phyloP scores from a whole-genome alignment of 257 asterid species.

The Solanum chilense region DNA sequence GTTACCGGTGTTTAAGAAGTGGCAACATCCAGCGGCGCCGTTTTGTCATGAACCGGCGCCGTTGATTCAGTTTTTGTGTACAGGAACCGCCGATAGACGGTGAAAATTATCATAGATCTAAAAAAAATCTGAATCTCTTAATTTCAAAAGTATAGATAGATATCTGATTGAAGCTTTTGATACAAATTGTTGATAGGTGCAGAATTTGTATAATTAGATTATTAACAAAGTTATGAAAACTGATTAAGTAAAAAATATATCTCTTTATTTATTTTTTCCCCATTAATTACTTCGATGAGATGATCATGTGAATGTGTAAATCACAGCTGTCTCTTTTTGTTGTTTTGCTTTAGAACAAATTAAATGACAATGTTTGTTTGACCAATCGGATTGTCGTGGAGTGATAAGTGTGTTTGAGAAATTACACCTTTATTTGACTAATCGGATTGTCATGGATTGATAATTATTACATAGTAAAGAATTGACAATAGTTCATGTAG shows the following conservation, averaged over 20 bases:
- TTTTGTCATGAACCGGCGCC: slow-evolving; percentile 40
- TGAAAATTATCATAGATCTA: background rate
- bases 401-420: background rate
- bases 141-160: background rate
- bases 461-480: no score
- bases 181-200: background rate
- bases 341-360: background rate
- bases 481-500: no score
- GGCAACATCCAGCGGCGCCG: slow-evolving; percentile 79
- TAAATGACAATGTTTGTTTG: background rate
- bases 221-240: background rate
- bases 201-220: background rate
- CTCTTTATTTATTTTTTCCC: background rate
- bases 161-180: background rate
- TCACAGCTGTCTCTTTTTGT: background rate
- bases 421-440: background rate
- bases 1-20: slow-evolving; percentile 20
- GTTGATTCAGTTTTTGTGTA: slow-evolving; percentile 35
- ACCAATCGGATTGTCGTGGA: background rate
- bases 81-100: slow-evolving; percentile 32
- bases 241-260: background rate
- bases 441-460: background rate
- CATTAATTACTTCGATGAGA: background rate
- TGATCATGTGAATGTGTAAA: background rate
- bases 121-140: background rate